Percentiles rank a stretch among this genome's conserved stretches.
Evolutionary conservation across 805 yeast species (phyloP).

Genomic region (Candida easanensis): DNA sequence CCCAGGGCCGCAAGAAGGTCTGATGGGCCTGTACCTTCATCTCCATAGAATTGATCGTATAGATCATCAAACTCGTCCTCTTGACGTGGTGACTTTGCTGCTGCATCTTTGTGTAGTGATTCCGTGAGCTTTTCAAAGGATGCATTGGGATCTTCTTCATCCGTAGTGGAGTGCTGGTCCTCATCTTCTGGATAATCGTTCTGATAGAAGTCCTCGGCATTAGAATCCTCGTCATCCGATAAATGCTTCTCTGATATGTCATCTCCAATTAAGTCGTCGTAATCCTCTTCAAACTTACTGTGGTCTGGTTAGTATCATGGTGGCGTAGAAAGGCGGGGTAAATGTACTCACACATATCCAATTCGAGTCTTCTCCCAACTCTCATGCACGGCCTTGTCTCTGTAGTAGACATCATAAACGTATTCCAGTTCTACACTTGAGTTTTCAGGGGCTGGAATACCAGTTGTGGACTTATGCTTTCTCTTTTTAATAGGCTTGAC

Average conservation of each 20-base stretch:
- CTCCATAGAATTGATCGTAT: conserved; percentile 76
- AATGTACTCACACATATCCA: conserved; percentile 32
- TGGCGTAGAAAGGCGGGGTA: neutral
- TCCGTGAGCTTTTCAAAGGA: conserved; percentile 19
- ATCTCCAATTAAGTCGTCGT: conserved; percentile 31
- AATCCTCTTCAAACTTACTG: conserved; percentile 39
- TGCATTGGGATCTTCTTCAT: conserved; percentile 18
- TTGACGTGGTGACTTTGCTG: conserved; percentile 7
- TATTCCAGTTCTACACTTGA: conserved; percentile 51
- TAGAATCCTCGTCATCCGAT: conserved; percentile 80
- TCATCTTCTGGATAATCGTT: conserved; percentile 97
- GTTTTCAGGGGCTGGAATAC: neutral
- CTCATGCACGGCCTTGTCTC: conserved; percentile 62
- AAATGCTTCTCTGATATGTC: conserved; percentile 36
- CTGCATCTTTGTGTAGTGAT: conserved; percentile 14
- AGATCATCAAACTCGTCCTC: conserved; percentile 32
- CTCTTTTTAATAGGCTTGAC: conserved; percentile 24
- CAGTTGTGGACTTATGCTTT: conserved; percentile 22
- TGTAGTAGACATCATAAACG: conserved; percentile 86
- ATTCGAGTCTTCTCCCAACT: conserved; percentile 31
- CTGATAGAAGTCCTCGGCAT: conserved; percentile 87
- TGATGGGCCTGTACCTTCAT: conserved; percentile 47
- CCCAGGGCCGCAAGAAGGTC: conserved; percentile 33
- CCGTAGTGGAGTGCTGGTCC: conserved; percentile 45
- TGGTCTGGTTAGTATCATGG: neutral